A percentile compares a stretch with the other conserved stretches of the same genome.
Conservation (phyloP, 495 filamentous ascomycete genomes). For the Trichoderma gamsii region DNA sequence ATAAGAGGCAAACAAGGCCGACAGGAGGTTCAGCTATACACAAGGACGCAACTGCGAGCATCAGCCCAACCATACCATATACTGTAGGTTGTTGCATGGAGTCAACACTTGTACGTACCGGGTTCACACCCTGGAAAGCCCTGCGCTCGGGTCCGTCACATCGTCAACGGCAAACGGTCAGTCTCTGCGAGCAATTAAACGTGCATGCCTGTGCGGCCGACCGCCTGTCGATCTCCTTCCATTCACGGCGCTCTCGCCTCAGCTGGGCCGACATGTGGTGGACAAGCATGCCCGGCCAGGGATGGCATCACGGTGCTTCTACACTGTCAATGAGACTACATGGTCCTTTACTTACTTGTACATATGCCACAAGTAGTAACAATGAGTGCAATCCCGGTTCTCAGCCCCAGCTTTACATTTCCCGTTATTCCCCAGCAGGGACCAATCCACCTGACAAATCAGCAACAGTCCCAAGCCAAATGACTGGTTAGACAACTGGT, state of each 20-base stretch:
- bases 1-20: too few relatives aligned
- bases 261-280: conserved; percentile 1
- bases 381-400: too few relatives aligned
- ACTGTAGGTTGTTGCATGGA: too few relatives aligned
- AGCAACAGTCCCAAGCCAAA: too few relatives aligned
- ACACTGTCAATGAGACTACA: background rate
- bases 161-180: background rate
- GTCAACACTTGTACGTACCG: background rate
- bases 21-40: too few relatives aligned
- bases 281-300: background rate
- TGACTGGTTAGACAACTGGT: too few relatives aligned
- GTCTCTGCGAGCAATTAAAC: background rate
- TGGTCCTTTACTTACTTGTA: background rate
- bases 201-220: background rate
- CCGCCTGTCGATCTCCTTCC: conserved; percentile 16
- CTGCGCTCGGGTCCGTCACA: background rate
- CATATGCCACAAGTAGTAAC: too few relatives aligned
- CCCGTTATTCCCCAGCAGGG: too few relatives aligned
- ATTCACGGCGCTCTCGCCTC: background rate
- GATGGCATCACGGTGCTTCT: background rate
- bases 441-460: too few relatives aligned
- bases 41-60: too few relatives aligned
- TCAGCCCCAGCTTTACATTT: too few relatives aligned
- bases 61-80: too few relatives aligned
- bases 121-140: background rate